Percentiles rank a stretch among this genome's conserved stretches.
Conservation (phyloP, 2,329 filamentous ascomycete genomes). For the Ophiocordyceps camponoti-floridani region DNA sequence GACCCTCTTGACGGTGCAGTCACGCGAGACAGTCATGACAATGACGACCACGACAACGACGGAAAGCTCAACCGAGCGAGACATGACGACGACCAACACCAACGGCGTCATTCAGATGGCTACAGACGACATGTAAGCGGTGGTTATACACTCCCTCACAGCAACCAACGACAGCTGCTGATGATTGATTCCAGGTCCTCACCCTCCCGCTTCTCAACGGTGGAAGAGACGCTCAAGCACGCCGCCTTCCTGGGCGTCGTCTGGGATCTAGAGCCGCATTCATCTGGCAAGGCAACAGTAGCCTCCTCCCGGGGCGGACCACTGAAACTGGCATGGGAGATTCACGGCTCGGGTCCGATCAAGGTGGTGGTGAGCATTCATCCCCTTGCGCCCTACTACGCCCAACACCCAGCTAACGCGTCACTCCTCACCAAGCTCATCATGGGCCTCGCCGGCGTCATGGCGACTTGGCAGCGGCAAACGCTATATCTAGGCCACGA, state of each 20-base stretch:
- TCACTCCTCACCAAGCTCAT: conserved; percentile 37
- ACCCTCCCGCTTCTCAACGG: conserved; percentile 18
- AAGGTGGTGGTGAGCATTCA: conserved; percentile 28
- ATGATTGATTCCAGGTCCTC: too few species aligned
- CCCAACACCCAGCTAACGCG: too few species aligned
- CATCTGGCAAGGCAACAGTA: conserved; percentile 41
- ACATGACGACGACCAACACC: not conserved
- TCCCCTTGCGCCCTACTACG: too few species aligned
- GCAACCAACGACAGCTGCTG: too few species aligned
- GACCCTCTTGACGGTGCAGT: too few species aligned
- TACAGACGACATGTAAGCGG: too few species aligned
- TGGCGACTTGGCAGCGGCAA: conserved; percentile 64
- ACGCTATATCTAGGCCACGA: conserved; percentile 68
- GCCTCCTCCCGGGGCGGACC: conserved; percentile 57
- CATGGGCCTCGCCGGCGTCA: conserved; percentile 58
- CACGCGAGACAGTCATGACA: too few species aligned
- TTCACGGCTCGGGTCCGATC: conserved; percentile 57
- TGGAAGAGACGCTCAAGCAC: conserved; percentile 41
- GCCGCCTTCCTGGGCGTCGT: conserved; percentile 48
- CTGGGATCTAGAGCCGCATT: conserved; percentile 52
- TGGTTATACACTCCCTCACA: too few species aligned
- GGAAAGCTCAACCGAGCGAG: too few species aligned
- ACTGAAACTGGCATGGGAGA: conserved; percentile 58
- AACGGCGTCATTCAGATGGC: too few species aligned
- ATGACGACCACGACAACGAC: too few species aligned